Percentiles rank a stretch among this genome's conserved stretches.
Conservation (phyloP, 169 alveolate species). For the Eimeria praecox region DNA sequence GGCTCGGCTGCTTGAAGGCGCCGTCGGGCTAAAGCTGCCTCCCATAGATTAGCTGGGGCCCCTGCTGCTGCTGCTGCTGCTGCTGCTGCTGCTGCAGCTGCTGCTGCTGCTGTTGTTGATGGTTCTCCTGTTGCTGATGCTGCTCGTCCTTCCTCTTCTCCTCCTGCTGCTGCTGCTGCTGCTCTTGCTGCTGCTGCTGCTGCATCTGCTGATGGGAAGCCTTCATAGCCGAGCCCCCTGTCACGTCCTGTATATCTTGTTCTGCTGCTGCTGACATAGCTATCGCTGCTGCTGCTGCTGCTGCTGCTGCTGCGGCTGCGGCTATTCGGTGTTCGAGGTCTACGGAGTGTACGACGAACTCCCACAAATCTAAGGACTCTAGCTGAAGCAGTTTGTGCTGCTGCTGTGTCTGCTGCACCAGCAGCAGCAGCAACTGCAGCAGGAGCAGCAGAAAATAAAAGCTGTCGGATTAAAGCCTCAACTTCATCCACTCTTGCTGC, state of each 20-base stretch:
- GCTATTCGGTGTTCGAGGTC: constrained; percentile 28
- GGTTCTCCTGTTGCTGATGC: no score
- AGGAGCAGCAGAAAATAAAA: constrained; percentile 28
- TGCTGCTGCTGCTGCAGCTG: not conserved
- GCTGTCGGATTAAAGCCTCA: not conserved
- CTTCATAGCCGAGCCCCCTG: no score
- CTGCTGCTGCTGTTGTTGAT: constrained; percentile 10
- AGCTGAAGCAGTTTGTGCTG: constrained; percentile 17
- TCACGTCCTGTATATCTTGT: not conserved
- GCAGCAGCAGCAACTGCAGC: constrained; percentile 6
- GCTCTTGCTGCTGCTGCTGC: no score
- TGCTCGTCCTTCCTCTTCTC: no score
- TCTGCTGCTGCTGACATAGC: constrained; percentile 34
- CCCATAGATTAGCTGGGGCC: constrained; percentile 33
- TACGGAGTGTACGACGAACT: constrained; percentile 54
- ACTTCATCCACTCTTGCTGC: not conserved
- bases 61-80: constrained; percentile 25
- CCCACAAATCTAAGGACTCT: constrained; percentile 24
- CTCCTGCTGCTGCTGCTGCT: no score
- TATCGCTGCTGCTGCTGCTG: constrained; percentile 64
- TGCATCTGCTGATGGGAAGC: no score
- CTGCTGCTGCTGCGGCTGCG: constrained; percentile 57
- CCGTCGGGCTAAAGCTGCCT: constrained; percentile 40
- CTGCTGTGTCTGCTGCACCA: not conserved
- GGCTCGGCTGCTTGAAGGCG: not conserved